Evolutionary conservation across 345 rosid species (phyloP), one percentile per base, ranked within the genome.

Genomic region (Anastatica hierochuntica): DNA sequence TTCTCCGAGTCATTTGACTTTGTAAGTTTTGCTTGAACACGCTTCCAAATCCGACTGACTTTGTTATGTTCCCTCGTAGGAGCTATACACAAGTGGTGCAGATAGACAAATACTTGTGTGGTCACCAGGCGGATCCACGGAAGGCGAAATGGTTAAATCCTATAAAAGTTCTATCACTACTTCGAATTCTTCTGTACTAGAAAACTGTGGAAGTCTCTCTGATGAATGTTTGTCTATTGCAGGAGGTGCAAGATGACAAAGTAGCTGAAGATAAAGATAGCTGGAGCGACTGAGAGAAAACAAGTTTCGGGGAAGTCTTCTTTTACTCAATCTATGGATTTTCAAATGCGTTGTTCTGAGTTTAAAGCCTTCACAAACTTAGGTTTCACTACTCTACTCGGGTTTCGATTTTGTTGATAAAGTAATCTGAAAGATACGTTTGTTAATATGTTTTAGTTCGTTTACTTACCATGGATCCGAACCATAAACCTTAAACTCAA

Each of bases 31-130:
- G 23, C 12, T 35, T 10, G 31, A 56, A 40, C 18, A 31, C 49
- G 29, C 23, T 13, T 40, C 50, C 21, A 38, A 58, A 43, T 14
- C 56, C 6, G 14, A 46, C 33, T 47, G 44, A 14, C 3, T 6
- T 36, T 66, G 54, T 35, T 20, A 59, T 61, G 14, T 26, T 27
- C 49, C 39, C 23, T 38, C 49, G 24, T 76, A 83, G 95, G 96
- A 88, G 69, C 70, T 92, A 47, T 92, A 83, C 77, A 79, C 96
- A 2, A 84, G 96, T 31, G 82, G 95, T 33, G 69, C 53, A 56
- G 95, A 88, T 70, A 69, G 88, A 65, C 83, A 84, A 64, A 92
- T 83, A 67, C 94, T 88, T 33, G 88, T 81, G 16, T 92, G 98
- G 96, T 88, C 95, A 60, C 87, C 95, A 23, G 30, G 75, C 43